Base-by-base conservation (phyloP, 768 basidiomycete genomes). In the Phanerochaete carnosa region DNA sequence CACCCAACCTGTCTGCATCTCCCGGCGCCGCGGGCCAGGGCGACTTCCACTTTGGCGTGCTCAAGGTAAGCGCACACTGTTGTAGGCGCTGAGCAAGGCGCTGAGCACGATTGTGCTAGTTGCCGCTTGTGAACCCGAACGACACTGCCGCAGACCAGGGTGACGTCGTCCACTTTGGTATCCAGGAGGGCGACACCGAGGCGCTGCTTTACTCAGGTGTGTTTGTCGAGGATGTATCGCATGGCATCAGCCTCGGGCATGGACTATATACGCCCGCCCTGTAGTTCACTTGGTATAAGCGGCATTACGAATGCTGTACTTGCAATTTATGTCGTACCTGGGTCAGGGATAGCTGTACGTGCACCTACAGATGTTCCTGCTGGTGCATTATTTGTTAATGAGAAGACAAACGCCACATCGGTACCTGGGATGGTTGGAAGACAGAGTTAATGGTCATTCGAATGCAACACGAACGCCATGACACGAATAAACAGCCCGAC, bases 11-110 rank as follows among this genome's bases (percentile, higher is more conserved):
- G 47, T 76, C 76, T 16, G 73, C 71, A 2, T 64, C 72, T 6
- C 45, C 66, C 2, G 84, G 83, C 3, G 57, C 75, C n/a, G 71
- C 69, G 11, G 84, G 81, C 4, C 75, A 77, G 63, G 86, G 86
- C 8, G 83, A 87, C 53, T 85, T 83, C 74, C 85, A 86, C 66
- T 80, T 86, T 63, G 84, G 82, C 1, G 66, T 86, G 3, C 72
- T 87, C 53, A 87, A 87, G 78, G 83, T 84, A 33, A 45, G 16
- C 30, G 13, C 16, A 15, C 19, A 12, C 11, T 32, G 37, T 23
- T 43, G 19, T 29, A 8, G 3, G 23, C 9, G 51, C n/a, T 26
- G 25, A 2, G 7, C 13, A 15, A 55, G 49, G 22, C 5, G 3
- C 3, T 33, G 13, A 51, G 25, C 33, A 5, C 1, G 52, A 53